Percentiles rank a stretch among this genome's conserved stretches.
Evolutionary conservation across 208 protist species (phyloP).

Genomic region (Leishmania gerbilli): DNA sequence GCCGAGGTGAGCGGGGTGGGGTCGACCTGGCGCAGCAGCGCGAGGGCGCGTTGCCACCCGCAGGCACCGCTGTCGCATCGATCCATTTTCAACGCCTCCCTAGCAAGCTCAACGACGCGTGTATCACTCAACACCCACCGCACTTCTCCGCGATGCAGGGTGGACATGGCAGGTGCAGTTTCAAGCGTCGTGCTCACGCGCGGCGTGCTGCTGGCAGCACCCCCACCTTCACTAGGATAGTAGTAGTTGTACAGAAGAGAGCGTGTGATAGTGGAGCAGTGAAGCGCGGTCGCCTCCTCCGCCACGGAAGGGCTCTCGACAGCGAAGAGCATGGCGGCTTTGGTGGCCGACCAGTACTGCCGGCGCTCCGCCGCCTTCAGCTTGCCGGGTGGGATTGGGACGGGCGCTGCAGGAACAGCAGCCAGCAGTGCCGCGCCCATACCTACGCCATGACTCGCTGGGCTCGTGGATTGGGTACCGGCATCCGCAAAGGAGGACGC

Average conservation of each 20-base stretch:
- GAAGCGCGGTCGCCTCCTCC: slow-evolving; percentile 63
- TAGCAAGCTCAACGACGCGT: slow-evolving; percentile 29
- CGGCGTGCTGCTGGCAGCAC: not conserved
- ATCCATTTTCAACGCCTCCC: slow-evolving; percentile 21
- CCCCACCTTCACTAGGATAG: slow-evolving; percentile 1
- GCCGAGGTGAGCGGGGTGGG: slow-evolving; percentile 33
- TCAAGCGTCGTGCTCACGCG: not conserved
- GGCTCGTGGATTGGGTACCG: too few species aligned
- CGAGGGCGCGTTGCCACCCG: slow-evolving; percentile 45
- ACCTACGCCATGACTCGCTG: too few species aligned
- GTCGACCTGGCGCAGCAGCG: slow-evolving; percentile 33
- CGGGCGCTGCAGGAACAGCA: not conserved
- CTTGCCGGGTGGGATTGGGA: not conserved
- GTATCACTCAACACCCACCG: slow-evolving; percentile 33
- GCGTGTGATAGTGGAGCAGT: slow-evolving; percentile 36
- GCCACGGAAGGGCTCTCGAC: slow-evolving; percentile 51
- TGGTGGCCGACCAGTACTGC: slow-evolving; percentile 23
- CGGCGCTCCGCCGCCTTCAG: slow-evolving; percentile 12
- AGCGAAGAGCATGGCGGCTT: slow-evolving; percentile 61
- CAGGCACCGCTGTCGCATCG: slow-evolving; percentile 7
- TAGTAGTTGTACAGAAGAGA: slow-evolving; percentile 28
- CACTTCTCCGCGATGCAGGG: slow-evolving; percentile 23
- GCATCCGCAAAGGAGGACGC: not conserved
- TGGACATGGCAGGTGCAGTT: slow-evolving; percentile 6
- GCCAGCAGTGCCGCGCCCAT: not conserved